Evolutionary conservation across 805 yeast species (phyloP).

Genomic region (Candida yuanshanica): DNA sequence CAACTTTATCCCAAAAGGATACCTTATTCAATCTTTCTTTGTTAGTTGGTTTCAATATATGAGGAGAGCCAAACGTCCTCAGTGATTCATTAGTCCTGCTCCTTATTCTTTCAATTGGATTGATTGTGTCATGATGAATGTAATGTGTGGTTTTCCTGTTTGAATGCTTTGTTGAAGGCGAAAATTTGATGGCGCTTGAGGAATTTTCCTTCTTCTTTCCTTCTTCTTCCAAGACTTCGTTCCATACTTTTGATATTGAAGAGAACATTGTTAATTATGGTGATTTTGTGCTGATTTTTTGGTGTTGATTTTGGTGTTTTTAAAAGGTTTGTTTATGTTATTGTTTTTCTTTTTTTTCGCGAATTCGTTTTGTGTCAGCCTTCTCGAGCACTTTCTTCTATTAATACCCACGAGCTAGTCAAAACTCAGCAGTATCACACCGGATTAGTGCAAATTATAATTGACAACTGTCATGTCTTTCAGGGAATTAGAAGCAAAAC

Average conservation of each 20-base stretch:
- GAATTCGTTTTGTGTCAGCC: too few relatives aligned
- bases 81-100: not conserved
- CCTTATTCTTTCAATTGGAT: not conserved
- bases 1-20: not conserved
- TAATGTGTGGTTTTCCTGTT: not conserved
- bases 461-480: not conserved
- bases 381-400: too few relatives aligned
- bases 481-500: slow-evolving; percentile 13
- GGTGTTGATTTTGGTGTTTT: too few relatives aligned
- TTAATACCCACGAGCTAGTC: too few relatives aligned
- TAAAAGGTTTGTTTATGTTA: too few relatives aligned
- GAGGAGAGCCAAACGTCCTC: not conserved
- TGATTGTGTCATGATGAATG: not conserved
- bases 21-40: not conserved
- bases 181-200: not conserved
- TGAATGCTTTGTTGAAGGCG: not conserved
- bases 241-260: not conserved
- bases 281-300: too few relatives aligned
- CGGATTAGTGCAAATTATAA: not conserved
- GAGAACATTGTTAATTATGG: too few relatives aligned
- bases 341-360: too few relatives aligned
- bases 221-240: not conserved
- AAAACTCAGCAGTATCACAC: too few relatives aligned
- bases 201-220: too few relatives aligned
- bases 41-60: not conserved